Evolutionary conservation across 2,329 filamentous ascomycete species (phyloP), one percentile per base, ranked within the genome.

Genomic region (Blastomyces percursus): DNA sequence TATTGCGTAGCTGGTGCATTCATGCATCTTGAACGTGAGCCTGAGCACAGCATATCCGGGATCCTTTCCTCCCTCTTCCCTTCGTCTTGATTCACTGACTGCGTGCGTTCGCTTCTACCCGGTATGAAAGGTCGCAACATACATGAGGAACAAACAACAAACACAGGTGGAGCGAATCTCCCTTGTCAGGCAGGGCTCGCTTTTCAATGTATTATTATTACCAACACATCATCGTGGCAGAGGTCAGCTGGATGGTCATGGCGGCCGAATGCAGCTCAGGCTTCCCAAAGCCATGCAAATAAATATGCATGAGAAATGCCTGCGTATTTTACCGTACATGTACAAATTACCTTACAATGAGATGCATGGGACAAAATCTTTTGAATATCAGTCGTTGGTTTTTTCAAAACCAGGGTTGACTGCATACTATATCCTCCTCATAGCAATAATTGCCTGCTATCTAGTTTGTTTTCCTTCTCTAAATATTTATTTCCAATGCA

Each of bases 161-260:
- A n/a, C n/a, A n/a, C 32, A 56, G 5, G 11, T 27, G 35, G 21
- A 56, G n/a, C 14, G 24, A 56, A 24, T n/a, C n/a, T n/a, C n/a
- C 54, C n/a, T 3, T 14, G 8, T 27, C n/a, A 40, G 16, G n/a
- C 11, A 21, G 14, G 9, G 19, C 11, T 56, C 35, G 9, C 19
- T 12, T 35, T 2, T 24, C n/a, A 24, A 32, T 21, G n/a, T n/a
- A 42, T 12, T 38, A 2, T 27, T 12, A 24, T n/a, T 24, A 42
- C 21, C 12, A 40, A 6, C n/a, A 9, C 27, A 44, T 12, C 42
- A 32, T n/a, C n/a, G 12, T 9, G 40, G 35, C 35, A 24, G 4
- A 57, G 57, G 57, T 59, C 57, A 59, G 42, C 42, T 59, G 56
- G 56, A 46, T 59, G 7, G 30, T 40, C n/a, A 16, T n/a, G 12